Evolutionary conservation across 768 basidiomycete genomes (phyloP).

Genomic region (Scleroderma citrinum): DNA sequence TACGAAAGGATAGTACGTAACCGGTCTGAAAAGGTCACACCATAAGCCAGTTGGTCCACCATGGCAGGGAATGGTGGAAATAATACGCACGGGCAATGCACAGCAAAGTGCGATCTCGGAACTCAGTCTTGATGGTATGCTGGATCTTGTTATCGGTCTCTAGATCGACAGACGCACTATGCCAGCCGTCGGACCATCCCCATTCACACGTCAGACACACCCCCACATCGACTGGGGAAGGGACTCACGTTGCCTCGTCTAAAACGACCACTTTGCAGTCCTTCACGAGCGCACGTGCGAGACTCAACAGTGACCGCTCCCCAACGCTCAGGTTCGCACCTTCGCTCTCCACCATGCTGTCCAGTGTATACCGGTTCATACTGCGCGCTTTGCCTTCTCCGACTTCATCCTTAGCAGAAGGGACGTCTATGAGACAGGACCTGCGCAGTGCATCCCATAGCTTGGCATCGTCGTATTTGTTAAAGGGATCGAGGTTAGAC

Average conservation of each 20-base stretch:
- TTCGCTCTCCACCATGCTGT: constrained; percentile 47
- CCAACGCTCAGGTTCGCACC: constrained; percentile 46
- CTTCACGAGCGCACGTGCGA: constrained; percentile 51
- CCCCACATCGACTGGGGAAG: constrained; percentile 26
- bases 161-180: constrained; percentile 32
- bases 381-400: constrained; percentile 10
- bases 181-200: no score
- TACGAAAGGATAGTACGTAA: constrained; percentile 51
- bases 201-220: constrained; percentile 15
- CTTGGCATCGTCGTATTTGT: constrained; percentile 53
- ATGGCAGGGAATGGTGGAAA: constrained; percentile 2
- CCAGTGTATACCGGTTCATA: constrained; percentile 40
- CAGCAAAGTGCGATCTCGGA: constrained; percentile 46
- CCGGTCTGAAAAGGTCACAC: constrained; percentile 32
- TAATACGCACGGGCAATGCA: constrained; percentile 41
- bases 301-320: constrained; percentile 42
- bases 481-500: constrained; percentile 57
- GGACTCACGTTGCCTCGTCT: constrained; percentile 33
- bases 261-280: constrained; percentile 44
- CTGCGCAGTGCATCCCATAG: constrained; percentile 73
- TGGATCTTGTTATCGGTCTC: constrained; percentile 55
- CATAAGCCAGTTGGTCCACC: not conserved
- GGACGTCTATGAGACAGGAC: constrained; percentile 39
- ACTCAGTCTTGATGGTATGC: constrained; percentile 33
- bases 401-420: constrained; percentile 6